Conservation (phyloP, 192 early-diverging fungal genomes). For the Coemansia sp. region DNA sequence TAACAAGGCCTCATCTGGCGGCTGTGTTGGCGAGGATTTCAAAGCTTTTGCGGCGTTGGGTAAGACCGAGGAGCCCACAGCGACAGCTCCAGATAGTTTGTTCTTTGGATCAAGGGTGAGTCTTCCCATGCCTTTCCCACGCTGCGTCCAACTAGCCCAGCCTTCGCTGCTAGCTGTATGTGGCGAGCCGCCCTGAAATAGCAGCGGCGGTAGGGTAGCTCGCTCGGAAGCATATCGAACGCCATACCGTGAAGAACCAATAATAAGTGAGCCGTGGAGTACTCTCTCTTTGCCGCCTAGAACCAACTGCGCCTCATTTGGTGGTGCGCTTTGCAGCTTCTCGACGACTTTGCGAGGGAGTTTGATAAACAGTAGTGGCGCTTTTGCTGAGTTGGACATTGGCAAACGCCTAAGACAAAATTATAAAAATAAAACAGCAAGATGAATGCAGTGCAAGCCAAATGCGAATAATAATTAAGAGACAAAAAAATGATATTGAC, state of each 20-base stretch:
- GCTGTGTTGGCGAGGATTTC: neutral
- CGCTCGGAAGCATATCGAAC: slow-evolving; percentile 47
- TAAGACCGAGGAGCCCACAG: neutral
- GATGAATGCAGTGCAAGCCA: slow-evolving; percentile 6
- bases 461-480: neutral
- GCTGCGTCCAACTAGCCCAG: slow-evolving; percentile 41
- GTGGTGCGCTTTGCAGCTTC: slow-evolving; percentile 21
- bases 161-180: slow-evolving; percentile 10
- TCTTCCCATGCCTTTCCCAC: slow-evolving; percentile 38
- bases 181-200: slow-evolving; percentile 36
- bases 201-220: slow-evolving; percentile 30
- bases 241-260: slow-evolving; percentile 31
- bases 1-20: neutral
- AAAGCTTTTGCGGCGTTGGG: neutral
- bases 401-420: neutral
- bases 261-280: slow-evolving; percentile 26
- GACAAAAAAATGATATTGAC: neutral
- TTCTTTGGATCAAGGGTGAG: slow-evolving; percentile 30
- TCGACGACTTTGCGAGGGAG: slow-evolving; percentile 49
- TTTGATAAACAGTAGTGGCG: slow-evolving; percentile 33
- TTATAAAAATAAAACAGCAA: neutral
- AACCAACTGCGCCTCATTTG: slow-evolving; percentile 22
- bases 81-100: neutral
- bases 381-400: slow-evolving; percentile 24
- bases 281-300: slow-evolving; percentile 50